A percentile compares a stretch with the other conserved stretches of the same genome.
Evolutionary conservation across 139 green algal genomes (phyloP).

Genomic region (Chlorella vulgaris): DNA sequence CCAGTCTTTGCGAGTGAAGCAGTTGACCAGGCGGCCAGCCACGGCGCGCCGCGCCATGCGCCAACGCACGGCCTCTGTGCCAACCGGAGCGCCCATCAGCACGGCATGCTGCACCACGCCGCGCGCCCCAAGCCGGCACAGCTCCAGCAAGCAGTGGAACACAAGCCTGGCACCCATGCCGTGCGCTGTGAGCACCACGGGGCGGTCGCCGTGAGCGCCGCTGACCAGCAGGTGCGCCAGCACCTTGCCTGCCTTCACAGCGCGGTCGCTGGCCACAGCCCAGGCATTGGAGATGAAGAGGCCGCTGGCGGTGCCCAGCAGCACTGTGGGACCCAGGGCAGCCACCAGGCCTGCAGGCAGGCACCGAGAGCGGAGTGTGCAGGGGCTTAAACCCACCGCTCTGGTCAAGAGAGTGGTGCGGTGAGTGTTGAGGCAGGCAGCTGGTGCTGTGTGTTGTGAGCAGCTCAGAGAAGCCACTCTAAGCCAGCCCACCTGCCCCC

Average conservation of each 20-base stretch:
- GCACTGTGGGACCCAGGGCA: conserved; percentile 52
- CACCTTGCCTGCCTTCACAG: conserved; percentile 60
- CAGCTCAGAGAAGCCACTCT: too few relatives aligned
- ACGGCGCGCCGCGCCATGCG: conserved; percentile 68
- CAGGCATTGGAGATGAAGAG: conserved; percentile 62
- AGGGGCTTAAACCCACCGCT: neutral
- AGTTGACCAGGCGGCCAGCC: conserved; percentile 80
- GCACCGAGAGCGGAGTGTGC: neutral
- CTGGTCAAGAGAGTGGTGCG: neutral
- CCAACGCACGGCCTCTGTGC: conserved; percentile 55
- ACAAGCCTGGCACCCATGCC: conserved; percentile 69
- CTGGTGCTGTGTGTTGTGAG: too few relatives aligned
- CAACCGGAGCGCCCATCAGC: conserved; percentile 79
- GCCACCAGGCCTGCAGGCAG: conserved; percentile 53
- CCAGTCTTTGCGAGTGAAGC: conserved; percentile 82
- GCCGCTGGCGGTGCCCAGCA: conserved; percentile 41
- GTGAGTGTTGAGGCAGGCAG: too few relatives aligned
- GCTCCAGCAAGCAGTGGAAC: conserved; percentile 85
- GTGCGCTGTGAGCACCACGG: conserved; percentile 52
- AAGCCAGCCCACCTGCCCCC: conserved; percentile 42
- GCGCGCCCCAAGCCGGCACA: conserved; percentile 46
- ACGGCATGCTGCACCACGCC: conserved; percentile 67
- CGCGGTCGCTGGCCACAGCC: conserved; percentile 59
- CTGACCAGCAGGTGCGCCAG: conserved; percentile 70
- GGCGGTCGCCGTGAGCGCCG: conserved; percentile 67